Percentiles rank a stretch among this genome's conserved stretches.
Evolutionary conservation across 495 filamentous ascomycete species (phyloP).

Genomic region (Ramalina peruviana): DNA sequence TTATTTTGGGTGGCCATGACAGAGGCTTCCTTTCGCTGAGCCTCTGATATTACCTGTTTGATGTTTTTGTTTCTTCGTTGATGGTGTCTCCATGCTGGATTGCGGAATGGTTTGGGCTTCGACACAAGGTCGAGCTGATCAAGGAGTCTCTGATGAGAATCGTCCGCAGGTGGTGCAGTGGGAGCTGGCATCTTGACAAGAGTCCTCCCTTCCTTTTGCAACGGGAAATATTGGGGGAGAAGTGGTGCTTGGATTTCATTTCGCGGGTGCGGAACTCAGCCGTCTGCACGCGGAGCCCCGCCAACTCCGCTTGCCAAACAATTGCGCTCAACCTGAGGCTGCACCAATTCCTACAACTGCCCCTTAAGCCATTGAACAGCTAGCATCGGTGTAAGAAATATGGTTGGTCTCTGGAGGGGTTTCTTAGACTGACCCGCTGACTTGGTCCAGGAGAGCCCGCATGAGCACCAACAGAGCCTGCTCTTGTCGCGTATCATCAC

Average conservation of each 20-base stretch:
- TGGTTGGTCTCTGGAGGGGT: too few relatives aligned
- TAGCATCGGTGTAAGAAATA: too few relatives aligned
- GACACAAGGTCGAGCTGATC: conserved; percentile 78
- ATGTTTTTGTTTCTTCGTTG: conserved; percentile 96
- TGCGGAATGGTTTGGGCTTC: conserved; percentile 75
- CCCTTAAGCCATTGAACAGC: too few relatives aligned
- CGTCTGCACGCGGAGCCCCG: too few relatives aligned
- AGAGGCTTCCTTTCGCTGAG: conserved; percentile 67
- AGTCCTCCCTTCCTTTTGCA: not conserved
- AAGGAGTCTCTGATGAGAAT: conserved; percentile 48
- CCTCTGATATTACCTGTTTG: conserved; percentile 91
- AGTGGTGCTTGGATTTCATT: not conserved
- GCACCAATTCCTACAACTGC: not conserved
- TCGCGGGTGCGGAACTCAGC: too few relatives aligned
- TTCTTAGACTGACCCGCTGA: not conserved
- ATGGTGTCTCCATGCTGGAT: conserved; percentile 74
- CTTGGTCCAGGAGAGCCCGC: conserved; percentile 67
- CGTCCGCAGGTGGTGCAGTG: conserved; percentile 29
- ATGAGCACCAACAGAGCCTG: conserved; percentile 92
- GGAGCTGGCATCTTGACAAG: conserved; percentile 21
- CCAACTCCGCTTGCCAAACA: too few relatives aligned
- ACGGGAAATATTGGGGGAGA: not conserved
- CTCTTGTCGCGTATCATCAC: conserved; percentile 90
- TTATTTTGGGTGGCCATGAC: conserved; percentile 68
- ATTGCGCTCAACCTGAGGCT: too few relatives aligned